phyloP scores from a whole-genome alignment of 169 alveolate genomes.

The Cryptosporidium baileyi region DNA sequence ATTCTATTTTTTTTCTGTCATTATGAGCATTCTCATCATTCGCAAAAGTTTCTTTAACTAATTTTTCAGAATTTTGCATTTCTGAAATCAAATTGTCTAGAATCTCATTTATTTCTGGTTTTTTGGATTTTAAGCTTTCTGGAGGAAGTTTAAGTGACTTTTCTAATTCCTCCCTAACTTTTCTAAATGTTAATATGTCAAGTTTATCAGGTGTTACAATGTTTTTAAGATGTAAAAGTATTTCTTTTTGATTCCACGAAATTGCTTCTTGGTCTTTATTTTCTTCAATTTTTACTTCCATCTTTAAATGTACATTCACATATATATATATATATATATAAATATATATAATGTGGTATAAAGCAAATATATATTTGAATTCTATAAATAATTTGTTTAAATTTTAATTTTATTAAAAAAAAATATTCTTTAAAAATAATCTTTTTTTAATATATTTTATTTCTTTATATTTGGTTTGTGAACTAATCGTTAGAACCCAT shows the following conservation, averaged over 20 bases:
- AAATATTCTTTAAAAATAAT: no score
- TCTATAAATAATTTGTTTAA: no score
- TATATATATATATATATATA: no score
- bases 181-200: constrained; percentile 37
- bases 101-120: constrained; percentile 13
- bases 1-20: neutral
- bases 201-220: constrained; percentile 29
- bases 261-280: no score
- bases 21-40: neutral
- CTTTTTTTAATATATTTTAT: no score
- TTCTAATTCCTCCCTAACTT: constrained; percentile 66
- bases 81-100: constrained; percentile 14
- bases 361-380: no score
- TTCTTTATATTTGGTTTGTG: no score
- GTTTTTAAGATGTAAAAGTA: neutral
- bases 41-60: neutral
- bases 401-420: no score
- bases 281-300: neutral
- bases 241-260: no score
- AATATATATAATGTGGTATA: no score
- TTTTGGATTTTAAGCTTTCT: constrained; percentile 6
- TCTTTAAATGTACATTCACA: neutral
- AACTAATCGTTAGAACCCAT: no score
- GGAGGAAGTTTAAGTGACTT: neutral
- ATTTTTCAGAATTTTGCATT: neutral